phyloP scores from a whole-genome alignment of 1,284 basidiomycete species.

The Psilocybe mexicana region DNA sequence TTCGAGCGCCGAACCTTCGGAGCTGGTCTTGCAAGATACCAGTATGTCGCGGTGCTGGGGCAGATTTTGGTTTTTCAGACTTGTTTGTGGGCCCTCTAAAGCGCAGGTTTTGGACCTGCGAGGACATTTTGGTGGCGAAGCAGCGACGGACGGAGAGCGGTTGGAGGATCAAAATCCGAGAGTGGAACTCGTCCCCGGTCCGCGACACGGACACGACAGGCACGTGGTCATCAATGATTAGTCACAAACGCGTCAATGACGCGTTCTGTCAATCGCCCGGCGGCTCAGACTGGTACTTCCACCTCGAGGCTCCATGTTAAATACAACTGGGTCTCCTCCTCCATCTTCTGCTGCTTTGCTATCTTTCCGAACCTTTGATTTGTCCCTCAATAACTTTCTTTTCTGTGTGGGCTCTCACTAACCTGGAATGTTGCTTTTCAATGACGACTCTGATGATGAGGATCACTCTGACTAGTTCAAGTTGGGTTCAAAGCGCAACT shows the following conservation, averaged over 20 bases:
- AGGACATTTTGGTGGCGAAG: constrained; percentile 27
- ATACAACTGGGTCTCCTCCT: too few species aligned
- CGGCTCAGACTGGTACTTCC: too few species aligned
- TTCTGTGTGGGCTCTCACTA: too few species aligned
- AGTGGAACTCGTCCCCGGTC: too few species aligned
- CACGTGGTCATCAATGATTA: constrained; percentile 9
- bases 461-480: too few species aligned
- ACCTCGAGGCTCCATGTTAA: too few species aligned
- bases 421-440: neutral
- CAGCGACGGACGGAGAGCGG: neutral
- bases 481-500: too few species aligned
- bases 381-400: too few species aligned
- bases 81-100: constrained; percentile 49
- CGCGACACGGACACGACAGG: neutral
- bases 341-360: too few species aligned
- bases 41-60: constrained; percentile 47
- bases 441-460: neutral
- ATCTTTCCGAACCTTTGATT: too few species aligned
- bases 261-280: neutral
- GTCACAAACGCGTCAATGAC: constrained; percentile 10
- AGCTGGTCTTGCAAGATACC: constrained; percentile 78
- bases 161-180: neutral
- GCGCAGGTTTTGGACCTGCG: constrained; percentile 50
- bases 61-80: constrained; percentile 32
- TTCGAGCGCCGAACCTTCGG: constrained; percentile 49